Evolutionary conservation across 169 alveolate genomes (phyloP).

Genomic region (Plasmodium cynomolgi): DNA sequence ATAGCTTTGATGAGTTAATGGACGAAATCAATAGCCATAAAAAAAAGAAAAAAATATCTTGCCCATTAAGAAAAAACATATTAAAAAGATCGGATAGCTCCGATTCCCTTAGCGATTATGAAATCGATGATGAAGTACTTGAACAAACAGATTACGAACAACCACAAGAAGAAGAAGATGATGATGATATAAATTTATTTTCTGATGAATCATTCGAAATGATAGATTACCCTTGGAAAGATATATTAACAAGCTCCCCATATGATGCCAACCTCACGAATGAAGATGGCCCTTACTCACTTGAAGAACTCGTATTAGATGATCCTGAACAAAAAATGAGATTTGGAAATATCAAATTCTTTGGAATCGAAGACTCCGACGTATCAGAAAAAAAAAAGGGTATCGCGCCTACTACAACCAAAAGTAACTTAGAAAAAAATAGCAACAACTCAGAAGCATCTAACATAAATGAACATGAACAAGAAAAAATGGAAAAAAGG

Average conservation of each 20-base stretch:
- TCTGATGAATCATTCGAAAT: background rate
- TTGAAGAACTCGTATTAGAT: background rate
- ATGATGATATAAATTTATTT: background rate
- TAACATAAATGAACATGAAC: background rate
- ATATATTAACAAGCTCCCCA: background rate
- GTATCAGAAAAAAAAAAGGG: background rate
- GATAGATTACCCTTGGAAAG: background rate
- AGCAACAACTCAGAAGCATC: background rate
- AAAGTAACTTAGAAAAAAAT: background rate
- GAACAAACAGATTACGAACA: background rate
- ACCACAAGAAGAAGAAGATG: background rate
- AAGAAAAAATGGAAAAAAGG: background rate
- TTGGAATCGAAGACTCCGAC: background rate
- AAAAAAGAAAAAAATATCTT: background rate
- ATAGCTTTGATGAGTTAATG: background rate
- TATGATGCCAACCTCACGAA: background rate
- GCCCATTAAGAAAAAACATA: background rate
- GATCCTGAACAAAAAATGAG: background rate
- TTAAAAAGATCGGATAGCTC: background rate
- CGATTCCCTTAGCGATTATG: background rate
- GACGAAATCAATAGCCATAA: background rate
- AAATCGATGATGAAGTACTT: background rate
- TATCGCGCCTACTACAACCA: background rate
- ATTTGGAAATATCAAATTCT: background rate
- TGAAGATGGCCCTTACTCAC: background rate